Percentiles rank a stretch among this genome's conserved stretches.
These are phyloP conservation scores for Anthoceros angustus DNA, from an alignment of 225 moss, liverwort and hornwort species.

Conservation along the genomic window DNA sequence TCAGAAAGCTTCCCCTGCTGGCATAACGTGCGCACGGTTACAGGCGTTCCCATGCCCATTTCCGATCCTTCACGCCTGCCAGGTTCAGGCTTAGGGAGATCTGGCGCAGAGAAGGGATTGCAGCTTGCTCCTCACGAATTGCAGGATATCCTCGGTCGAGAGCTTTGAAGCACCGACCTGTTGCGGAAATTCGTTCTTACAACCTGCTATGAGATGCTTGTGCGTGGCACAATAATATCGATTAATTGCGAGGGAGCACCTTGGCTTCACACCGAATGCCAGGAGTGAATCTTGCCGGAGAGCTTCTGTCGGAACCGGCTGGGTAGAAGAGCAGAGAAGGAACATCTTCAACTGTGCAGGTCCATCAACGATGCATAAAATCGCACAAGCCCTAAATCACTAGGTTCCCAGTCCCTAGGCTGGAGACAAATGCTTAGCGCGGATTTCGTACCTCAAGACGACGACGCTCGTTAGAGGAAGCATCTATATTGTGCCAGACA, in stretches of 20 bases:
- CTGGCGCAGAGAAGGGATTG: slow-evolving; percentile 15
- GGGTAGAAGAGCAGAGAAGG: slow-evolving; percentile 57
- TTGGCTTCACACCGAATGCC: not conserved
- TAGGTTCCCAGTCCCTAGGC: no score
- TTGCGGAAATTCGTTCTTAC: slow-evolving; percentile 9
- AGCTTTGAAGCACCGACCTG: slow-evolving; percentile 21
- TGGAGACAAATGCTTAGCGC: no score
- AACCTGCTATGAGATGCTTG: no score
- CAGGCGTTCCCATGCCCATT: no score
- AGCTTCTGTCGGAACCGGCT: slow-evolving; percentile 25
- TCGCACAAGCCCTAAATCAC: no score
- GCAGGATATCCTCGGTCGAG: slow-evolving; percentile 40
- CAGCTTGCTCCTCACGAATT: slow-evolving; percentile 47
- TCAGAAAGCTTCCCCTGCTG: no score
- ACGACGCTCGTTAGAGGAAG: no score
- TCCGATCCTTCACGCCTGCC: no score
- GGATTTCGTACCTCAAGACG: no score
- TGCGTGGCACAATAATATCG: not conserved
- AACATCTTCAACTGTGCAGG: slow-evolving; percentile 35
- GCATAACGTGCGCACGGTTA: no score
- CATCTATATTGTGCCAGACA: no score
- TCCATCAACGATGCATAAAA: not conserved
- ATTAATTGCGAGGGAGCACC: not conserved
- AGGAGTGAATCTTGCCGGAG: slow-evolving; percentile 27
- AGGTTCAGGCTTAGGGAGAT: no score